Evolutionary conservation across 2,329 filamentous ascomycete species (phyloP).

Genomic region (Venturia pyrina): DNA sequence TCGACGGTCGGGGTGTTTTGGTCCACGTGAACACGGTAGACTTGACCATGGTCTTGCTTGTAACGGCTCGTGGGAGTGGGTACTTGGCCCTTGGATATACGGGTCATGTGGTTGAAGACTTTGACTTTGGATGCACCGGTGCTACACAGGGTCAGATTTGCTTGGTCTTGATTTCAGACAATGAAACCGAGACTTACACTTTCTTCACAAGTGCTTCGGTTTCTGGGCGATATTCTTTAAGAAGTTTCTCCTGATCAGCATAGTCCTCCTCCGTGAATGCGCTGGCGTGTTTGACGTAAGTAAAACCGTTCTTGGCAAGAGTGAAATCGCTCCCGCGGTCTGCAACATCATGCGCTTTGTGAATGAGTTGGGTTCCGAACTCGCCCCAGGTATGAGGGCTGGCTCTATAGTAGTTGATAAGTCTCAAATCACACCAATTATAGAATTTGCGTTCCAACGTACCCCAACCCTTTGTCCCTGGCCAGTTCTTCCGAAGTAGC

Average conservation of each 20-base stretch:
- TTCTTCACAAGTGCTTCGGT: slow-evolving; percentile 26
- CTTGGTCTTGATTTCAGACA: not conserved
- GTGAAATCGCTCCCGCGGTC: slow-evolving; percentile 1
- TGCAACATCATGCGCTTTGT: not conserved
- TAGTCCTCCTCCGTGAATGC: not conserved
- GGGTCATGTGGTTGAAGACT: not conserved
- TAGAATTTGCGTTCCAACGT: not conserved
- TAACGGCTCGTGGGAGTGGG: not conserved
- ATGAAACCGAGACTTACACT: slow-evolving; percentile 18
- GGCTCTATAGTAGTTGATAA: too few species aligned
- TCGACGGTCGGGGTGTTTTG: not conserved
- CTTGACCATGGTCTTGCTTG: not conserved
- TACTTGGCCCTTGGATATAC: not conserved
- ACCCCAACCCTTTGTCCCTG: not conserved
- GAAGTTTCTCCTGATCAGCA: not conserved
- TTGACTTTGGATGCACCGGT: not conserved
- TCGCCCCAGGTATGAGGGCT: too few species aligned
- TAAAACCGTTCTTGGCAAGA: slow-evolving; percentile 11
- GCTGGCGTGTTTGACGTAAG: not conserved
- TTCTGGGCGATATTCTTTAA: slow-evolving; percentile 10
- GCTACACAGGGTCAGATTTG: not conserved
- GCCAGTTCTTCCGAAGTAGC: not conserved
- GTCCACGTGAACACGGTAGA: not conserved
- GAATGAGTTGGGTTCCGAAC: not conserved
- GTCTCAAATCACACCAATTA: too few species aligned